These are phyloP conservation scores for Hura crepitans DNA, from an alignment of 441 rosid genomes.

Conservation along the genomic window DNA sequence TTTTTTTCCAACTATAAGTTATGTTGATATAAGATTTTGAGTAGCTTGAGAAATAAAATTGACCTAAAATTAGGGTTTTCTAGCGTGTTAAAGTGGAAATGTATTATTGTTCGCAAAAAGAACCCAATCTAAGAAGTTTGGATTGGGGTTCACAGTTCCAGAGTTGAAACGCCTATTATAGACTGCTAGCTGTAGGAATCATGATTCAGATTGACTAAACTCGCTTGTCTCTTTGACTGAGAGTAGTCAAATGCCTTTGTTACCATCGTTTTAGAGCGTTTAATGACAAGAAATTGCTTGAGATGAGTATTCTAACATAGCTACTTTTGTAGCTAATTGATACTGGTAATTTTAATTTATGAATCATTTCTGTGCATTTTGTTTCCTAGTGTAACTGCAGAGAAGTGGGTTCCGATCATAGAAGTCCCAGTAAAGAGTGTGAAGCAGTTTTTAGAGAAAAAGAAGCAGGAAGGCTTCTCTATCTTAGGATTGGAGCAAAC, in stretches of 20 bases:
- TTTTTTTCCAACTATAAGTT: neutral
- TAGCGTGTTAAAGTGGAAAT: neutral
- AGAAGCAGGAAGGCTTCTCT: constrained; percentile 87
- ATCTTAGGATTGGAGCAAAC: constrained; percentile 95
- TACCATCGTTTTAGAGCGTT: neutral
- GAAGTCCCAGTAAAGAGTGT: constrained; percentile 84
- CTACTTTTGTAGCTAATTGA: neutral
- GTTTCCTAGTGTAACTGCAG: constrained; percentile 81
- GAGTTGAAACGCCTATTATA: neutral
- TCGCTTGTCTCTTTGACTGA: neutral
- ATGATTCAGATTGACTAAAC: neutral
- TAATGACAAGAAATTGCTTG: neutral
- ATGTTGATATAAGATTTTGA: neutral
- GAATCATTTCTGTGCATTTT: constrained; percentile 19
- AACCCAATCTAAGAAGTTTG: neutral
- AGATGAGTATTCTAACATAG: neutral
- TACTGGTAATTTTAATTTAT: neutral
- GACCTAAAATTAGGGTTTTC: neutral
- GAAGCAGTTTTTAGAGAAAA: constrained; percentile 69
- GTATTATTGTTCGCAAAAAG: neutral
- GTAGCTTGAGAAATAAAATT: neutral
- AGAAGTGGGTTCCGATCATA: constrained; percentile 91
- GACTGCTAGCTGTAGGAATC: neutral
- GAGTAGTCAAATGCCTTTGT: neutral
- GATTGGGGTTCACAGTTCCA: neutral